Evolutionary conservation across 176 grass and related monocot species (phyloP), one percentile per base, ranked within the genome.

Genomic region (Juncus effusus): DNA sequence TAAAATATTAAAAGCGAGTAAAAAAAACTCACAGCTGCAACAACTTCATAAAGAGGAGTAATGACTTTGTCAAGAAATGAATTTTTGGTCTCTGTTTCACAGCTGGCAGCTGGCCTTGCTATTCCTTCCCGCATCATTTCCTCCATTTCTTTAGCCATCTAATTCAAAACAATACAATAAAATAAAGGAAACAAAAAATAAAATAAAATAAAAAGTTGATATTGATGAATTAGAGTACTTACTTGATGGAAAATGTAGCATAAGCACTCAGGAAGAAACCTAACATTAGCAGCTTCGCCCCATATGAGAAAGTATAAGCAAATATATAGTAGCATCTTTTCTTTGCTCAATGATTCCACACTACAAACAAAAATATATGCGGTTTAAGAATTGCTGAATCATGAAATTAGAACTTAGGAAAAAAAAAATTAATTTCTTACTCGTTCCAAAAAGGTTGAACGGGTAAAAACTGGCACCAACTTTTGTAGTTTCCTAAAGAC

Each of bases 161-260:
- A 80, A 47, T 36, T 40, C 40, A 59, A 40, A 19, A 59, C 68
- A 72, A 40, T 12, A 47, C 54, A 72, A 41, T 38, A 12, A 71
- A 59, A 9, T 51, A 71, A 56, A 51, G 49, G 8, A 41, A 56
- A 11, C 35, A 56, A 69, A 36, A 38, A 42, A 54, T 39, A 69
- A 19, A 69, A 69, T 39, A 10, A 54, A 5, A 38, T 68, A 68
- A 19, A 13, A 59, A 1, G 19, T 28, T 28, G 19, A 28, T 28
- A 28, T 28, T 28, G 19, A 28, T 28, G 19, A 28, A 28, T 28
- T 28, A 28, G 19, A 39, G 11, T 42, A 79, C 94, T 97, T 68
- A 97, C 94, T 59, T 97, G 78, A 61, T 97, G 94, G 68, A 97
- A 97, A 77, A 97, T 97, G 70, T 92, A 97, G 72, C 94, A 97